Base-by-base conservation (phyloP, 805 yeast genomes). In the Sugiyamaella americana region DNA sequence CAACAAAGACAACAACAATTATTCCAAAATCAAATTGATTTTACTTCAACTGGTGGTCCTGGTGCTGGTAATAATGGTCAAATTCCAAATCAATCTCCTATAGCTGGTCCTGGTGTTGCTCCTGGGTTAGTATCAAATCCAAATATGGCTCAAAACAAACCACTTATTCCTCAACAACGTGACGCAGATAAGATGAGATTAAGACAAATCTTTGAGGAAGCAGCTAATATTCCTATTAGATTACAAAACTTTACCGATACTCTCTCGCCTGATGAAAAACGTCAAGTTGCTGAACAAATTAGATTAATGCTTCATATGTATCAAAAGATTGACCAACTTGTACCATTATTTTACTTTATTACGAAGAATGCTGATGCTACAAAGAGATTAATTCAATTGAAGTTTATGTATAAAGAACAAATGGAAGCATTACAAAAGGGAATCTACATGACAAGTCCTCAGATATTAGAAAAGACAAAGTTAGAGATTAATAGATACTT, bases 281-380 rank as follows among this genome's bases (percentile, higher is more conserved):
- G 70, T 35, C 72, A 76, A 21, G 72, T 79, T 55, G 71, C 69
- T 38, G 72, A 71, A 37, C 69, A 77, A 24, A 71, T 84, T 26
- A 61, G 67, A 26, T 55, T 70, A 17, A 66, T 65, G 50, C 62
- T 60, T 47, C 83, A 78, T 56, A 72, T 83, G 52, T 79, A 76
- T 62, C 73, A 79, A 32, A 75, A 82, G 51, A 82, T 84, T 16
- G 94, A 87, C 59, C 82, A 82, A 50, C 71, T 87, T 37, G 78
- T 86, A 36, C 87, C 94, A 32, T 80, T 84, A 58, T 86, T 85
- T 57, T 87, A 77, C 59, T 75, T 83, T 49, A 70, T 86, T 50
- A 84, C 95, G 1, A 79, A 82, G 56, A 84, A 84, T 61, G 75
- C 73, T 41, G 85, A 80, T 42, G 89, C 86, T 6, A 83, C 95